These are phyloP conservation scores for Podaxis carcinomalis DNA, from an alignment of 768 basidiomycete genomes.

Conservation along the genomic window DNA sequence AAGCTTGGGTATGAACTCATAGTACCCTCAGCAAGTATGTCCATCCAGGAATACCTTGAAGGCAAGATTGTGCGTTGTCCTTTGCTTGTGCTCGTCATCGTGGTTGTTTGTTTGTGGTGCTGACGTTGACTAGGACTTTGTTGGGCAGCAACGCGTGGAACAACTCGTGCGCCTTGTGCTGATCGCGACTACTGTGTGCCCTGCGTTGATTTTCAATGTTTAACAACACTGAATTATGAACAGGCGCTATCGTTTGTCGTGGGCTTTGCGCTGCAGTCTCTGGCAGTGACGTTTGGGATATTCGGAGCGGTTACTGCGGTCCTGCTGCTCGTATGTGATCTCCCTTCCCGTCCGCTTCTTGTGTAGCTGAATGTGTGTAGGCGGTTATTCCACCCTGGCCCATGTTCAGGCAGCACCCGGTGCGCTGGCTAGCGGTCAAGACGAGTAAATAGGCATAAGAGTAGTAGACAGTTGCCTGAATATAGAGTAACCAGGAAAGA, in stretches of 20 bases:
- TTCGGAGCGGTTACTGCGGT: conserved; percentile 36
- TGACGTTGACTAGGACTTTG: conserved; percentile 46
- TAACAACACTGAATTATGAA: not conserved
- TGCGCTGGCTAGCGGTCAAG: conserved; percentile 50
- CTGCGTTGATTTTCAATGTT: conserved; percentile 17
- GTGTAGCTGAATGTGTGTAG: conserved; percentile 26
- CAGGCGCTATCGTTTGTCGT: conserved; percentile 53
- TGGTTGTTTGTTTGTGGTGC: not conserved
- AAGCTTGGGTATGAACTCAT: not conserved
- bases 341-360: not conserved
- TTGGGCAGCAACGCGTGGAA: conserved; percentile 54
- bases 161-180: conserved; percentile 38
- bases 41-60: conserved; percentile 14
- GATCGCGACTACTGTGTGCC: conserved; percentile 39
- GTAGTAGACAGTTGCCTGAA: not conserved
- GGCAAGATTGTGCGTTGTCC: conserved; percentile 14
- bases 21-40: not conserved
- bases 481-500: conserved; percentile 12
- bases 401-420: conserved; percentile 56
- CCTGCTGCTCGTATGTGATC: conserved; percentile 38
- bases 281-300: conserved; percentile 47
- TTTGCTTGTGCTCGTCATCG: not conserved
- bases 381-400: conserved; percentile 68
- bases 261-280: conserved; percentile 54
- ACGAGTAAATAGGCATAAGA: conserved; percentile 23